These are phyloP conservation scores for Periconia sp. DNA, from an alignment of 2,329 filamentous ascomycete genomes.

Conservation along the genomic window DNA sequence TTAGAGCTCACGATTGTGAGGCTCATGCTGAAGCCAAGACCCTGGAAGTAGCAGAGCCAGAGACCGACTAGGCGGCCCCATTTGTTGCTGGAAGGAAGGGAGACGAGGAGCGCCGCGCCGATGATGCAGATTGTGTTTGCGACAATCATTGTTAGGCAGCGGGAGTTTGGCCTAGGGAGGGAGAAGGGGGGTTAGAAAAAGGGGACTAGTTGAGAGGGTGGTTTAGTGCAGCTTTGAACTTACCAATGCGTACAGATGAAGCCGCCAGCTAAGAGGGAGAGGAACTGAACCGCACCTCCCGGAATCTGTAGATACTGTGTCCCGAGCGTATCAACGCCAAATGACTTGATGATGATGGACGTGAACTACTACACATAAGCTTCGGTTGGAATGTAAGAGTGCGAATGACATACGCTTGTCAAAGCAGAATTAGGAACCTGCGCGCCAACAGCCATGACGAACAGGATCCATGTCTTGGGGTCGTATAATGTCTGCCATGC, in stretches of 20 bases:
- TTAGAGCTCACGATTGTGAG: constrained; percentile 62
- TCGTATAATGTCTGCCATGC: constrained; percentile 57
- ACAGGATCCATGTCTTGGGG: constrained; percentile 63
- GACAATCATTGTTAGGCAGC: constrained; percentile 62
- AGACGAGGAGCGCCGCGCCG: constrained; percentile 59
- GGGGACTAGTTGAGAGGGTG: too few species aligned
- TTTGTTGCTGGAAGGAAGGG: constrained; percentile 57
- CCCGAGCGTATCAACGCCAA: constrained; percentile 92
- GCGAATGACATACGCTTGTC: constrained; percentile 48
- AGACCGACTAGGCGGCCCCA: constrained; percentile 64
- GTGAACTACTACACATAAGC: constrained; percentile 43
- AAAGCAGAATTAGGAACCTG: constrained; percentile 64
- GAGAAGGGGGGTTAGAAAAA: not conserved
- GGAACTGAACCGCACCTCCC: constrained; percentile 63
- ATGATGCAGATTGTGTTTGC: constrained; percentile 63
- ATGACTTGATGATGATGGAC: constrained; percentile 59
- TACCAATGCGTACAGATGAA: constrained; percentile 56
- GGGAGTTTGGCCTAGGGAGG: constrained; percentile 52
- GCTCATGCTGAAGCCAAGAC: constrained; percentile 60
- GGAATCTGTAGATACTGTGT: constrained; percentile 70
- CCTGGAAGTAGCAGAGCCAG: constrained; percentile 64
- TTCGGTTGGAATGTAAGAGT: not conserved
- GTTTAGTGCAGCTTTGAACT: too few species aligned
- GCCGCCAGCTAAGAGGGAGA: constrained; percentile 54
- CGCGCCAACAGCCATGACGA: constrained; percentile 53